Evolutionary conservation across 345 rosid genomes (phyloP).

Genomic region (Garcia nutans): DNA sequence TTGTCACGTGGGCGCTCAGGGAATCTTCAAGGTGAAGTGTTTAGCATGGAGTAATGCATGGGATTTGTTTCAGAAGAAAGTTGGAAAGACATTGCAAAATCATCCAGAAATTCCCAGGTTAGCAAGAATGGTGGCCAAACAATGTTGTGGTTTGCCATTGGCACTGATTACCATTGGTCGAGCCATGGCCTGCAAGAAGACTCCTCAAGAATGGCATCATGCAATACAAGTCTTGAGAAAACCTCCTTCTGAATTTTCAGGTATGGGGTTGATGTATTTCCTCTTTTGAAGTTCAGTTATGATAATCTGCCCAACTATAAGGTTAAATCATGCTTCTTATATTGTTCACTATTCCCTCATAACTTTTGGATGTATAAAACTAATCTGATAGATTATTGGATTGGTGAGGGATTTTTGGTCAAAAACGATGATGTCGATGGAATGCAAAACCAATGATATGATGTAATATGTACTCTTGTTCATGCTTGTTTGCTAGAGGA

Average conservation of each 20-base stretch:
- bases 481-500: not conserved
- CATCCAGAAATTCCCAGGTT: conserved; percentile 37
- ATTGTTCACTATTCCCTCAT: conserved; percentile 19
- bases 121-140: conserved; percentile 32
- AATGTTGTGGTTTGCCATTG: conserved; percentile 33
- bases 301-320: not conserved
- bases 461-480: not conserved
- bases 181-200: conserved; percentile 38
- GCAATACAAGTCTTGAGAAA: conserved; percentile 17
- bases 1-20: not conserved
- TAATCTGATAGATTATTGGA: conserved; percentile 19
- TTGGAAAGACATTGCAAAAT: conserved; percentile 26
- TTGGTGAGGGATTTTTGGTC: conserved; percentile 10
- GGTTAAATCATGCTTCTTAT: not conserved
- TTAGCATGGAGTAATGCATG: conserved; percentile 31
- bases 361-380: not conserved
- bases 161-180: conserved; percentile 39
- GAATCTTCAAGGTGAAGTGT: conserved; percentile 24
- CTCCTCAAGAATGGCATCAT: conserved; percentile 34
- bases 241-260: not conserved
- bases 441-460: not conserved
- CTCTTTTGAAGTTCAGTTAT: conserved; percentile 4
- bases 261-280: not conserved
- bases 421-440: not conserved
- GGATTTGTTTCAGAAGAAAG: conserved; percentile 38